Evolutionary conservation across 768 basidiomycete species (phyloP).

Genomic region (Boletus vinaceobasis): DNA sequence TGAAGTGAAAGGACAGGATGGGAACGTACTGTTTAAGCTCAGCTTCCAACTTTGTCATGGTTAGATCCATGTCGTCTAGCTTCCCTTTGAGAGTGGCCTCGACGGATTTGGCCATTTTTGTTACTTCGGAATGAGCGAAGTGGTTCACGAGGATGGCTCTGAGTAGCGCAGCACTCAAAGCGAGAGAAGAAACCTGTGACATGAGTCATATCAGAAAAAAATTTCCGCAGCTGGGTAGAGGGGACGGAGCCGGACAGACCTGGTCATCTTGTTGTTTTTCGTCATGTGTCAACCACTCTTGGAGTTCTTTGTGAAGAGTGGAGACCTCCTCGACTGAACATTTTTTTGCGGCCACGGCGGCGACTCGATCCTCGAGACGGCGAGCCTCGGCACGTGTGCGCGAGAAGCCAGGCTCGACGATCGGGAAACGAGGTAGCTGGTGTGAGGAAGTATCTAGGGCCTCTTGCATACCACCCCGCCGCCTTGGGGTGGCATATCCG

Average conservation of each 20-base stretch:
- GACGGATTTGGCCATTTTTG: slow-evolving; percentile 58
- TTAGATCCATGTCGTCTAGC: slow-evolving; percentile 61
- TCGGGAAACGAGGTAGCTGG: slow-evolving; percentile 46
- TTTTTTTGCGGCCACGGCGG: slow-evolving; percentile 76
- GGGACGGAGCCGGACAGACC: slow-evolving; percentile 40
- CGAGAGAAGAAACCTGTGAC: slow-evolving; percentile 58
- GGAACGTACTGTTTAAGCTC: slow-evolving; percentile 67
- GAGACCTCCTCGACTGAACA: slow-evolving; percentile 85
- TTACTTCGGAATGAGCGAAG: slow-evolving; percentile 73
- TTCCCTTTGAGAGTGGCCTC: slow-evolving; percentile 62
- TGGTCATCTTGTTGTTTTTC: slow-evolving; percentile 55
- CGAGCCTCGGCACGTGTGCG: slow-evolving; percentile 55
- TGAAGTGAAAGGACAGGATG: slow-evolving; percentile 8
- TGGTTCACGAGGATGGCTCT: slow-evolving; percentile 83
- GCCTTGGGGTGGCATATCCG: slow-evolving; percentile 67
- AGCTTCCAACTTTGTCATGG: slow-evolving; percentile 57
- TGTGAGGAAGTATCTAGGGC: slow-evolving; percentile 38
- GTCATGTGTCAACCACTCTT: slow-evolving; percentile 68
- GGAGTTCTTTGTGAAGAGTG: slow-evolving; percentile 71
- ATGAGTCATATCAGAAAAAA: slow-evolving; percentile 4
- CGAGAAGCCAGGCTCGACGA: slow-evolving; percentile 39
- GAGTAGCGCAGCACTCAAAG: slow-evolving; percentile 73
- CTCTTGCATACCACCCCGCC: slow-evolving; percentile 49
- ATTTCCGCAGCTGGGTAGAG: slow-evolving; percentile 7
- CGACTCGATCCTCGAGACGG: slow-evolving; percentile 73